These are phyloP conservation scores for Rhodotorula kratochvilovae DNA, from an alignment of 768 basidiomycete species.

Conservation along the genomic window DNA sequence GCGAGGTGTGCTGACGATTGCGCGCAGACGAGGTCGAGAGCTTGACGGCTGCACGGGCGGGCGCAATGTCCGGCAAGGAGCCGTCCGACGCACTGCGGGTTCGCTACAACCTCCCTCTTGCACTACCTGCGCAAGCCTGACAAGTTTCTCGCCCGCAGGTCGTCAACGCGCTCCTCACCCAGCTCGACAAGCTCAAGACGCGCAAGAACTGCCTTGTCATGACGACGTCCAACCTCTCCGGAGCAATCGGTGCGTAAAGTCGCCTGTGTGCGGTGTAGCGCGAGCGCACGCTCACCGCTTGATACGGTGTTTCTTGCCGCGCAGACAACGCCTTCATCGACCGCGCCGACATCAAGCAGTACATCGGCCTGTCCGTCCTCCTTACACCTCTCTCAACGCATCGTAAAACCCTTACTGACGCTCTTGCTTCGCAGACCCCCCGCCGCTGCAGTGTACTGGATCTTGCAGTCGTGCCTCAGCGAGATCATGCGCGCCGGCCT, in stretches of 20 bases:
- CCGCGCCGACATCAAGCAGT: constrained; percentile 93
- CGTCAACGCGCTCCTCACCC: constrained; percentile 93
- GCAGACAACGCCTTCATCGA: constrained; percentile 92
- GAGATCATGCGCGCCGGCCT: constrained; percentile 75
- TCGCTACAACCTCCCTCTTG: background rate
- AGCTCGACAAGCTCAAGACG: constrained; percentile 89
- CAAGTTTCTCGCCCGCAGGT: constrained; percentile 57
- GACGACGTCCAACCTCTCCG: constrained; percentile 90
- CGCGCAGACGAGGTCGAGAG: constrained; percentile 88
- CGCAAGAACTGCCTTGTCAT: constrained; percentile 91
- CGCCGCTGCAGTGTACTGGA: constrained; percentile 86
- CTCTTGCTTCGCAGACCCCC: constrained; percentile 54
- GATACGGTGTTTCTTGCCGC: constrained; percentile 43
- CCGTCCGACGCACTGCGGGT: constrained; percentile 86
- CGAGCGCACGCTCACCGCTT: background rate
- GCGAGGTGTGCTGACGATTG: background rate
- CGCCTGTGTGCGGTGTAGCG: no score
- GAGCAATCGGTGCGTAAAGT: constrained; percentile 59
- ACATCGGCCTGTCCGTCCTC: constrained; percentile 46
- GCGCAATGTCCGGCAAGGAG: constrained; percentile 91
- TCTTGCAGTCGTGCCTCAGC: constrained; percentile 70
- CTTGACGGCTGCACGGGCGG: constrained; percentile 86
- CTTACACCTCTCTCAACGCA: no score
- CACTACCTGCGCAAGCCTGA: background rate
- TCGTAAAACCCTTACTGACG: no score